Conservation (phyloP, 768 basidiomycete species). For the Tephrocybe sp. region DNA sequence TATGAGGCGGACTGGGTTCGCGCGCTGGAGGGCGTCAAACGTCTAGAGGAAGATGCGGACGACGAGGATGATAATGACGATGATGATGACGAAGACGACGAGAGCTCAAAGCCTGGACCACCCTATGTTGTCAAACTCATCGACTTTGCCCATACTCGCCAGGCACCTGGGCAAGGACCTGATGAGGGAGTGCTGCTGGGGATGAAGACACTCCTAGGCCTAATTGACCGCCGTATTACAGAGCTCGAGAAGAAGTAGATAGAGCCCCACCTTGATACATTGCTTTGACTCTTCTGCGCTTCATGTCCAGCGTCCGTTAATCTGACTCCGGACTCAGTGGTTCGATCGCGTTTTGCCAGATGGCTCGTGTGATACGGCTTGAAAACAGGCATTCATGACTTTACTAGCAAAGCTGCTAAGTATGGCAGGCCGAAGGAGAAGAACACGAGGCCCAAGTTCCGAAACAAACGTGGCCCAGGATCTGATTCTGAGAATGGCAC, state of each 20-base stretch:
- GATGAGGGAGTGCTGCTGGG: slow-evolving; percentile 81
- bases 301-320: not conserved
- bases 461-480: no score
- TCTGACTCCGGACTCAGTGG: not conserved
- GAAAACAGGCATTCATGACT: no score
- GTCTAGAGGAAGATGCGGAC: slow-evolving; percentile 30
- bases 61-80: slow-evolving; percentile 10
- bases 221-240: slow-evolving; percentile 47
- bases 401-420: no score
- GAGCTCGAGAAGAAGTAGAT: slow-evolving; percentile 12
- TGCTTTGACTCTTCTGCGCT: not conserved
- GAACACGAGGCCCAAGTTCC: no score
- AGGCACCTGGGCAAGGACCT: slow-evolving; percentile 68
- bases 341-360: not conserved
- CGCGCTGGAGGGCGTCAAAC: slow-evolving; percentile 14
- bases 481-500: no score
- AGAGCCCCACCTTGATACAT: not conserved
- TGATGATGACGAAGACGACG: slow-evolving; percentile 15
- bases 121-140: slow-evolving; percentile 77
- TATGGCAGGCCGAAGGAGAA: no score
- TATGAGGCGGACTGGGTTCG: slow-evolving; percentile 57
- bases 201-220: slow-evolving; percentile 57
- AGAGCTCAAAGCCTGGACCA: slow-evolving; percentile 38
- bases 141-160: slow-evolving; percentile 89
- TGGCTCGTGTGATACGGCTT: no score